Percentiles rank a stretch among this genome's conserved stretches.
These are phyloP conservation scores for Hypoxylon sp. DNA, from an alignment of 2,329 filamentous ascomycete species.

Conservation along the genomic window DNA sequence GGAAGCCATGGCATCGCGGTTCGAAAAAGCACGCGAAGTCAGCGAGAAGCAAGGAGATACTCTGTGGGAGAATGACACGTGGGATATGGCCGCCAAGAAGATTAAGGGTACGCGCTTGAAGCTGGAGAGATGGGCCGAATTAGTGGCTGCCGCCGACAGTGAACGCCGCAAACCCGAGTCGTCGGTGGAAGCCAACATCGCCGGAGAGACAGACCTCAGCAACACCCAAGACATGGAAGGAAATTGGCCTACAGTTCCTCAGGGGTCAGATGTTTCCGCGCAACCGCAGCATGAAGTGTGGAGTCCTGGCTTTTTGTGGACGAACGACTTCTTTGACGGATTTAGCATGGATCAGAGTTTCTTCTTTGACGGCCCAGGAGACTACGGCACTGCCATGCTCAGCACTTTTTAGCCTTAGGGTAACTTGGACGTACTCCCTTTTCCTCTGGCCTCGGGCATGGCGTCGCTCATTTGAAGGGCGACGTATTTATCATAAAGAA, in stretches of 20 bases:
- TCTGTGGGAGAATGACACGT: conserved; percentile 58
- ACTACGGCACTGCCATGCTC: conserved; percentile 42
- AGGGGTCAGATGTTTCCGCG: conserved; percentile 18
- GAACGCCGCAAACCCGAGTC: conserved; percentile 45
- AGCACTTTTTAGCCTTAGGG: conserved; percentile 31
- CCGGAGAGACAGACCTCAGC: conserved; percentile 9
- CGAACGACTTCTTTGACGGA: conserved; percentile 47
- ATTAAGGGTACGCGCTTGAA: conserved; percentile 61
- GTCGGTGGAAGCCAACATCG: conserved; percentile 1
- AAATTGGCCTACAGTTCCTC: conserved; percentile 25
- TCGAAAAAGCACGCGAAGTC: conserved; percentile 56
- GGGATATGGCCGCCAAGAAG: conserved; percentile 63
- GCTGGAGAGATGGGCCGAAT: conserved; percentile 61
- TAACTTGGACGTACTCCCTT: too few species aligned
- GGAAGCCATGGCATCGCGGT: conserved; percentile 56
- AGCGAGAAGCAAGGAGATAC: conserved; percentile 49
- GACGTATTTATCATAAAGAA: too few species aligned
- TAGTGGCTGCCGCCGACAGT: conserved; percentile 54
- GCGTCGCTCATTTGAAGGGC: not conserved
- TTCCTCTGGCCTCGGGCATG: not conserved
- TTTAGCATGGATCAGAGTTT: conserved; percentile 48
- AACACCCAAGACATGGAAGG: conserved; percentile 17
- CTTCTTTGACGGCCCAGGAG: conserved; percentile 46
- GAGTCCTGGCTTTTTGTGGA: conserved; percentile 41
- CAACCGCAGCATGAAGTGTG: conserved; percentile 33